Conservation (phyloP, 805 yeast species). For the Maudiozyma serrabonitensis region DNA sequence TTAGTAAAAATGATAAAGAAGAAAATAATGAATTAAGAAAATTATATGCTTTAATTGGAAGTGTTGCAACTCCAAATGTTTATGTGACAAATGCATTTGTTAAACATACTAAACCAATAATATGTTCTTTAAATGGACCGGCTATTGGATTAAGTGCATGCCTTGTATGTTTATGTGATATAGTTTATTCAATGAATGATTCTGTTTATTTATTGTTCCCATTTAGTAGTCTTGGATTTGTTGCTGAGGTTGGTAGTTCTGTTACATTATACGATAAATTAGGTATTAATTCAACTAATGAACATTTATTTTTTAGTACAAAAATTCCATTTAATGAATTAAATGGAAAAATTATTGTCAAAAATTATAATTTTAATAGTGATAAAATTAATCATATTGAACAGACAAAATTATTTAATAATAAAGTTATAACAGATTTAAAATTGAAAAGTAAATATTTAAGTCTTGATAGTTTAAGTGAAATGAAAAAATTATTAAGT, state of each 20-base stretch:
- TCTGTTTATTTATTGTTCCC: constrained; percentile 58
- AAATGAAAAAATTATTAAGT: constrained; percentile 30
- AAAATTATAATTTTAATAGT: constrained; percentile 35
- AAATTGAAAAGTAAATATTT: constrained; percentile 22
- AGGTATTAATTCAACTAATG: constrained; percentile 65
- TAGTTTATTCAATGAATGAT: constrained; percentile 56
- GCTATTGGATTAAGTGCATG: constrained; percentile 73
- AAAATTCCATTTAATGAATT: constrained; percentile 53
- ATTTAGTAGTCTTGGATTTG: constrained; percentile 72
- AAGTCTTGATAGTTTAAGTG: constrained; percentile 32
- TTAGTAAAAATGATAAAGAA: neutral
- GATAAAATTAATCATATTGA: constrained; percentile 11
- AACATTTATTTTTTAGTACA: constrained; percentile 59
- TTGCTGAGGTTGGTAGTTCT: constrained; percentile 69
- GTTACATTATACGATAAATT: constrained; percentile 57
- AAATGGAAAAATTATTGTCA: constrained; percentile 51
- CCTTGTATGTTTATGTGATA: constrained; percentile 60
- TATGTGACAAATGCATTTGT: constrained; percentile 56
- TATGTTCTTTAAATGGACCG: constrained; percentile 77
- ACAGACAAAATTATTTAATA: constrained; percentile 37
- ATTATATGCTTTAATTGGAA: constrained; percentile 35
- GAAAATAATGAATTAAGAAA: constrained; percentile 7
- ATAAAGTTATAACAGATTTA: constrained; percentile 33
- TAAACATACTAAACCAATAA: constrained; percentile 59
- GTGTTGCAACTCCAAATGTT: constrained; percentile 55